Evolutionary conservation across 2,329 filamentous ascomycete species (phyloP), one percentile per base, ranked within the genome.

Genomic region (Gliomastix tumulicola): DNA sequence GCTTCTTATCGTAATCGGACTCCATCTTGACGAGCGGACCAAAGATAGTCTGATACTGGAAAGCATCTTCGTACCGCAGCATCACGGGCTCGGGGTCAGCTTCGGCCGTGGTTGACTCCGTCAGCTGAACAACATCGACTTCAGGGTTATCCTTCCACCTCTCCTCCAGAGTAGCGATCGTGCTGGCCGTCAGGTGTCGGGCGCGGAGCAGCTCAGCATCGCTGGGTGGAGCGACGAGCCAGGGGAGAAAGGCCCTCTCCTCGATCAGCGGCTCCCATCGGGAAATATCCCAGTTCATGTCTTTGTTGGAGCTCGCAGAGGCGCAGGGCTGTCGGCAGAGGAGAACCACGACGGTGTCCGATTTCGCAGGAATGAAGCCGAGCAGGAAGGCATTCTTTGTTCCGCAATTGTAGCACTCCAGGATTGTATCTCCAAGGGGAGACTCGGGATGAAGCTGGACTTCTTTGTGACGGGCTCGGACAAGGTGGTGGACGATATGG

Each of bases 251-350:
- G 13, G 88, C 92, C 34, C 92, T 87, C 55, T 98, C 92, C 60
- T 96, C 89, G 46, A 98, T 97, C 40, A 98, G 71, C 11, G 92
- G 92, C 58, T 97, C 89, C 92, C 92, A 98, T 55, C 89, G 81
- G 19, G 90, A 94, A 6, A 89, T 94, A 59, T 98, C 92, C 92
- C 92, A 98, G 59, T 92, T 98, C 89, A 98, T 97, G 54, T 98
- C 92, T 64, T 98, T 98, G 46, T 88, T 90, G 22, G 92, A 97
- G 2, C 89, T 85, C 65, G 86, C 90, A 20, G 92, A 84, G 22
- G 90, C 92, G 60, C 92, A 98, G 32, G 92, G 92, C 62, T 97
- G 92, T 42, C 92, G 88, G 60, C 92, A 98, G 25, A 98, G 76
- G 31, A 98, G 78, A 18, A 98, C 92, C 7, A 98, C 94, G 20